Percentiles rank a stretch among this genome's conserved stretches.
Conservation (phyloP, 129 eudicot species). For the Centaurea solstitialis region DNA sequence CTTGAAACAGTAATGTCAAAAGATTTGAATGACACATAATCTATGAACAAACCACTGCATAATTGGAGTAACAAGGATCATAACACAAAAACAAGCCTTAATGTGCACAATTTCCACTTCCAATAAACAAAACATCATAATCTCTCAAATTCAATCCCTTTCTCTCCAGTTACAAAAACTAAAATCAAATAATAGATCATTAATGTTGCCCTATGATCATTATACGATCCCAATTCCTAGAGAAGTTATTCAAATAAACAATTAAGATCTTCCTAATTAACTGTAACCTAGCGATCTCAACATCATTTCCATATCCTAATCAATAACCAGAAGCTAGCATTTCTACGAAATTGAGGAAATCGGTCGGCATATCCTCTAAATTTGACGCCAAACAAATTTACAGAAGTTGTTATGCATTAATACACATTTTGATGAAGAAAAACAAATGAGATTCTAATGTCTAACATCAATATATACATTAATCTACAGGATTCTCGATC, state of each 20-base stretch:
- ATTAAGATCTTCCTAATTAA: not conserved
- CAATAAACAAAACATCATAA: not conserved
- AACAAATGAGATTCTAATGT: constrained; percentile 5
- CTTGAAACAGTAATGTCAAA: not conserved
- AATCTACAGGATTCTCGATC: constrained; percentile 16
- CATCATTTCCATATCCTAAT: not conserved
- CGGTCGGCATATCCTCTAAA: not conserved
- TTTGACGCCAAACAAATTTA: not conserved
- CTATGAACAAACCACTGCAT: not conserved
- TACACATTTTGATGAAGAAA: not conserved
- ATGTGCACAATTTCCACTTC: not conserved
- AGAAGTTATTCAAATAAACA: not conserved
- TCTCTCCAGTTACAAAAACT: not conserved
- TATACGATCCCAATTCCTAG: not conserved
- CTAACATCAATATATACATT: not conserved
- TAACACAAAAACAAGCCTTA: not conserved
- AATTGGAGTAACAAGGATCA: not conserved
- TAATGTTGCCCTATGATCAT: not conserved
- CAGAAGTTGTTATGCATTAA: not conserved
- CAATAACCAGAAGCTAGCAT: not conserved
- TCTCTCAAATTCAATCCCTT: not conserved
- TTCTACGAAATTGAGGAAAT: not conserved
- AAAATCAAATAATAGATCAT: too few species aligned
- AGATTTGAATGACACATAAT: not conserved
- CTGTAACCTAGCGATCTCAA: not conserved